These are phyloP conservation scores for Russula brevipes DNA, from an alignment of 768 basidiomycete genomes.

Conservation along the genomic window DNA sequence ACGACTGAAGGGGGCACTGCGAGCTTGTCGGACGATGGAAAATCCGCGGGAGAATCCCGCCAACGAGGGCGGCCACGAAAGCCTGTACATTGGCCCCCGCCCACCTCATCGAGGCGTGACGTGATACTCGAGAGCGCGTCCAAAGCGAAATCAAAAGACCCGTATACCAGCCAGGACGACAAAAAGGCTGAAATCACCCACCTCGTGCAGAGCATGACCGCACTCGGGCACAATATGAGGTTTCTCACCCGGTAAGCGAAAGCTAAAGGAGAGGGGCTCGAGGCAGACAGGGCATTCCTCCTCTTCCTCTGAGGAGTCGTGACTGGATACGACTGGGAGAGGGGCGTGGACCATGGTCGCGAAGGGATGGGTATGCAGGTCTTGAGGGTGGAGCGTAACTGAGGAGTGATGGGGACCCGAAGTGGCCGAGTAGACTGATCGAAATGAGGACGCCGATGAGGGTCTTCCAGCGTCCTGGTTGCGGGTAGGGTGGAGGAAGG, in stretches of 20 bases:
- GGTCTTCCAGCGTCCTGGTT: background rate
- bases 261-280: slow-evolving; percentile 89
- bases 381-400: slow-evolving; percentile 25
- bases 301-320: slow-evolving; percentile 65
- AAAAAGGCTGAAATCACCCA: slow-evolving; percentile 31
- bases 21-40: background rate
- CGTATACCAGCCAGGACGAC: background rate
- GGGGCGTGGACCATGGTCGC: slow-evolving; percentile 58
- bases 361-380: slow-evolving; percentile 44
- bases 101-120: background rate
- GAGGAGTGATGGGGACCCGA: slow-evolving; percentile 38
- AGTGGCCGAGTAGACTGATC: slow-evolving; percentile 23
- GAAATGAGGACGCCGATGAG: slow-evolving; percentile 9
- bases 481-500: slow-evolving; percentile 3
- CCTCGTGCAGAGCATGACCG: slow-evolving; percentile 96
- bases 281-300: slow-evolving; percentile 96
- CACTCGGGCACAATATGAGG: slow-evolving; percentile 97
- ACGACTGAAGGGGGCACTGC: background rate
- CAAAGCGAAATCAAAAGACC: slow-evolving; percentile 11
- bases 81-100: background rate
- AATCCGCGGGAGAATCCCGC: background rate
- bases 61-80: background rate
- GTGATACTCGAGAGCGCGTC: background rate
- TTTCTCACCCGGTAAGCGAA: slow-evolving; percentile 91
- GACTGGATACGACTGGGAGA: slow-evolving; percentile 65